phyloP scores from a whole-genome alignment of 2,329 filamentous ascomycete species.

The Colletotrichum tamarilloi region DNA sequence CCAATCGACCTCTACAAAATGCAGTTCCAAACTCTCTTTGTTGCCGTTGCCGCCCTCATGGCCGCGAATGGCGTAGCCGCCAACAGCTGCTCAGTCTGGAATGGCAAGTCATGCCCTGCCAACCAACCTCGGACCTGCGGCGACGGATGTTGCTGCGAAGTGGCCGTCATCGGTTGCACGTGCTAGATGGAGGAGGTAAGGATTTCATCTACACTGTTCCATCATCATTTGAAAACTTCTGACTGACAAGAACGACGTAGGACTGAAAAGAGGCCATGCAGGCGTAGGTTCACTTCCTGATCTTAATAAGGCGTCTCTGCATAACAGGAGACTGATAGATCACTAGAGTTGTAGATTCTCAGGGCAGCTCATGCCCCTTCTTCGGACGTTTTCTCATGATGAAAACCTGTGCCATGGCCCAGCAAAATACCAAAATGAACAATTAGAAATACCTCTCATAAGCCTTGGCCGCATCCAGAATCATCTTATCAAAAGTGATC shows the following conservation, averaged over 20 bases:
- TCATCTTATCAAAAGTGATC: conserved; percentile 23
- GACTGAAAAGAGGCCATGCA: not conserved
- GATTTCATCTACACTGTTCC: accelerated
- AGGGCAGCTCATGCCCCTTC: not conserved
- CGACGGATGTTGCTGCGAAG: not conserved
- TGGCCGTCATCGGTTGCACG: not conserved
- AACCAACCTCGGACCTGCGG: not conserved
- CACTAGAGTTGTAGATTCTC: not conserved
- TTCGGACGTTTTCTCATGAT: not conserved
- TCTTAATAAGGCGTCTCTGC: no score
- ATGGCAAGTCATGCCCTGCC: not conserved
- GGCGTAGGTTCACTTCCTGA: not conserved
- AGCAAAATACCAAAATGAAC: no score
- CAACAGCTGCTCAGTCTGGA: not conserved
- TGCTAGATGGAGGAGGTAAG: not conserved
- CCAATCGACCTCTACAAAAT: not conserved
- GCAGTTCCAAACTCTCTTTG: not conserved
- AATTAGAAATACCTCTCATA: conserved; percentile 24
- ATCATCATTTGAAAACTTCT: no score
- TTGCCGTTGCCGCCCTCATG: not conserved
- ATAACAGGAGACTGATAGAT: no score
- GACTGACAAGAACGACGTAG: not conserved
- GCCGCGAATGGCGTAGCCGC: not conserved
- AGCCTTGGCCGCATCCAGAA: conserved; percentile 31
- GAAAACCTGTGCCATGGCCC: not conserved